Evolutionary conservation across 306 rosid genomes (phyloP), one percentile per base, ranked within the genome.

Genomic region (Rubus idaeus): DNA sequence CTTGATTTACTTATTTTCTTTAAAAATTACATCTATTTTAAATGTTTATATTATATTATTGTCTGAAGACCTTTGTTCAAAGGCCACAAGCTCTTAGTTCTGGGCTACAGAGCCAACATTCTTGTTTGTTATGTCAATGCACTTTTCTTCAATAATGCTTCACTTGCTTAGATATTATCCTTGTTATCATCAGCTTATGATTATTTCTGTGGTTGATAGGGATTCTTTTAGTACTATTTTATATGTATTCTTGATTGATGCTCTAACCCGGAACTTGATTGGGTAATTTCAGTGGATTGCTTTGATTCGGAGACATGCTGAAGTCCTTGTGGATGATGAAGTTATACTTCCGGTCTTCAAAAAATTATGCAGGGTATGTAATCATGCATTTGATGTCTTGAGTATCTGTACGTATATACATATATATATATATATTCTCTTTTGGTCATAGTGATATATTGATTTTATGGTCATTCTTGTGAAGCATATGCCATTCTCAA

Each of bases 261-360:
- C 7, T 40, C 57, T 86, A 76, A 78, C 69, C 69, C 69, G 83
- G 78, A 80, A 44, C 75, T 73, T 82, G 55, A 51, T 80, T 86
- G 87, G 81, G 63, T n/a, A 64, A 81, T 85, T 83, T 55, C 93
- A 95, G 99, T 95, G 99, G 99, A 78, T 87, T 83, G 84, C 94
- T 60, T 78, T 95, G 72, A 70, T 89, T 76, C 92, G 97, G 63
- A 87, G 85, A 58, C 99, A 95, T 82, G 99, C 97, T 6, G 97
- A 90, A 82, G 94, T 81, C 18, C 70, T 95, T 72, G 93, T 89
- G 44, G 91, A 90, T 46, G 99, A 95, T 75, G 88, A 89, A 52
- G 71, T 70, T 73, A 78, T 90, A 61, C 79, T 95, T 80, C 83
- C 92, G 26, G 82, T 83, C 75, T 95, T 95, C 47, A 84, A 83